These are phyloP conservation scores for Russula griseocarnosa DNA, from an alignment of 768 basidiomycete species.

Conservation along the genomic window DNA sequence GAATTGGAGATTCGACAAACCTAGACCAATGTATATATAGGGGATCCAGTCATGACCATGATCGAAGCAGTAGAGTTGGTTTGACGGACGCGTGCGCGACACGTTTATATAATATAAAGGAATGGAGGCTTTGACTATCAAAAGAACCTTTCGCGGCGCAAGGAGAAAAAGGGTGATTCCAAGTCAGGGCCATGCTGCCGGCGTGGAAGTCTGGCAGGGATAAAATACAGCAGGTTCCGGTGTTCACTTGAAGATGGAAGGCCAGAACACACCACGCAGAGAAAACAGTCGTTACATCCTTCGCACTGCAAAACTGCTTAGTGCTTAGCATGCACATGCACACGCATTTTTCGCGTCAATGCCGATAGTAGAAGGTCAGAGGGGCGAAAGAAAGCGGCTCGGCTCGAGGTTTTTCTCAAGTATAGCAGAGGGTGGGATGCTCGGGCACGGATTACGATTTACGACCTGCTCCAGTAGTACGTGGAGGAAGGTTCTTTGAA, in stretches of 20 bases:
- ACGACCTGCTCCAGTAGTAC: no score
- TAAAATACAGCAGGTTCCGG: neutral
- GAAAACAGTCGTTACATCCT: neutral
- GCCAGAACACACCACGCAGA: conserved; percentile 3
- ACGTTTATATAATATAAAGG: neutral
- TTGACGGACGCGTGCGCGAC: neutral
- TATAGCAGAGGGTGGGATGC: conserved; percentile 33
- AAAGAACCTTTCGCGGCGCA: neutral
- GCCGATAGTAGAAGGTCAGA: no score
- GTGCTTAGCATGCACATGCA: conserved; percentile 1
- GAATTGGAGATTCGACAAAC: neutral
- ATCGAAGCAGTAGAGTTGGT: neutral
- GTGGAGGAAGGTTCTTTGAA: no score
- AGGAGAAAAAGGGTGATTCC: neutral
- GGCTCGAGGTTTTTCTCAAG: conserved; percentile 15
- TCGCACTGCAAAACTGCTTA: conserved; percentile 7
- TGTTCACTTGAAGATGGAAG: neutral
- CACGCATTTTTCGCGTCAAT: neutral
- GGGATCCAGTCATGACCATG: neutral
- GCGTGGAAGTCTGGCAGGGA: no score
- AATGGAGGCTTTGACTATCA: neutral
- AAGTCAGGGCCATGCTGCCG: no score
- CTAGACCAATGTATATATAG: neutral
- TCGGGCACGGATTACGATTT: no score
- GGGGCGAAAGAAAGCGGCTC: neutral